phyloP scores from a whole-genome alignment of 306 rosid genomes.

The Rosa persica region DNA sequence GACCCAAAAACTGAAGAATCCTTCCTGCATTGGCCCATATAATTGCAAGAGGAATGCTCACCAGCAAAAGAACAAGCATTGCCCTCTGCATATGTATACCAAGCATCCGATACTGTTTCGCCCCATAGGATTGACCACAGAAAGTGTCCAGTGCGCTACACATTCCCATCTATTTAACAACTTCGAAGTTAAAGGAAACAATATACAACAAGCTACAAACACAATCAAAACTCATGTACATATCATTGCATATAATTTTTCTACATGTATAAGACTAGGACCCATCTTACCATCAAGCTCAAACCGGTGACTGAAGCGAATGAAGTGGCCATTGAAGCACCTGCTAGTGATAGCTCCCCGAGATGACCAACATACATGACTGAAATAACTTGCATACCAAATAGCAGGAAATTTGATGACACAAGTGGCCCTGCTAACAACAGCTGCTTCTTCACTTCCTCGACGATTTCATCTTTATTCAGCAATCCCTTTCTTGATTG shows the following conservation, averaged over 20 bases:
- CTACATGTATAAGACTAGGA: neutral
- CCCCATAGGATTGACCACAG: constrained; percentile 42
- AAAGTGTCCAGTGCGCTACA: constrained; percentile 41
- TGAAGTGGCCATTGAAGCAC: constrained; percentile 46
- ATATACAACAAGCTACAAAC: neutral
- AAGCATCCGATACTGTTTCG: constrained; percentile 35
- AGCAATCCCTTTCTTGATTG: neutral
- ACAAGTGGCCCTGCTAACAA: constrained; percentile 33
- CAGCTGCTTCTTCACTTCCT: constrained; percentile 35
- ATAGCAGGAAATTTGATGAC: constrained; percentile 22
- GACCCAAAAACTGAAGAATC: constrained; percentile 33
- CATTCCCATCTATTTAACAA: constrained; percentile 36
- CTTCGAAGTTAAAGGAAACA: neutral
- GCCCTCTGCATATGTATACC: constrained; percentile 41
- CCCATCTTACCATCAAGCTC: constrained; percentile 31
- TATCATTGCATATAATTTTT: neutral
- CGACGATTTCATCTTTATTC: constrained; percentile 12
- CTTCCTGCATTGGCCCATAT: constrained; percentile 33
- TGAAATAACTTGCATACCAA: constrained; percentile 34
- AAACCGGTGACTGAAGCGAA: constrained; percentile 43
- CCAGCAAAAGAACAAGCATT: constrained; percentile 38
- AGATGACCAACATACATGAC: constrained; percentile 45
- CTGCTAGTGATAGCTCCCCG: constrained; percentile 37
- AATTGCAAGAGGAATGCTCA: constrained; percentile 25
- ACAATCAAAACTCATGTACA: neutral